Evolutionary conservation across 768 basidiomycete genomes (phyloP).

Genomic region (Pleurotus djamor): DNA sequence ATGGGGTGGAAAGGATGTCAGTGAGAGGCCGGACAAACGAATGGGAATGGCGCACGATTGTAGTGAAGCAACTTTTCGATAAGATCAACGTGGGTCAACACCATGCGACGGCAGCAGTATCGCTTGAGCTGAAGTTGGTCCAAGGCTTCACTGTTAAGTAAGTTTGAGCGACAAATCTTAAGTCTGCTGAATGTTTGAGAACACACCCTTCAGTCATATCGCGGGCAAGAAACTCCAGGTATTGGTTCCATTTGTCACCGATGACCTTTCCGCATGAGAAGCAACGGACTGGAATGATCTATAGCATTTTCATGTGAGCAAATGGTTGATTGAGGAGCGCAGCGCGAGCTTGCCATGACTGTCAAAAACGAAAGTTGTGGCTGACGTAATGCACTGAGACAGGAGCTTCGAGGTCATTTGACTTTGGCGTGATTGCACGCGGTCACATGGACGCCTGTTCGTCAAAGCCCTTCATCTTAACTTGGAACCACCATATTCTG

Average conservation of each 20-base stretch:
- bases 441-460: not conserved
- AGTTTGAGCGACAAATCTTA: not conserved
- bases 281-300: conserved; percentile 97
- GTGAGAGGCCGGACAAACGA: not conserved
- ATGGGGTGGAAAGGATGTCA: not conserved
- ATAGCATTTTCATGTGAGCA: not conserved
- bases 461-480: not conserved
- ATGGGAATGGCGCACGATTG: conserved; percentile 64
- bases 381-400: no score
- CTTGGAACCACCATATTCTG: not conserved
- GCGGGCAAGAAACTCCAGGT: conserved; percentile 75
- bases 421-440: not conserved
- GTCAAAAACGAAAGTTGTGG: no score
- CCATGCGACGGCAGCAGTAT: conserved; percentile 97
- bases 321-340: no score
- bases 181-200: not conserved
- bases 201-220: conserved; percentile 89
- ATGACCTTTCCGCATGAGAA: conserved; percentile 98
- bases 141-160: conserved; percentile 71
- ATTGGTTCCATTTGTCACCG: conserved; percentile 93
- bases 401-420: not conserved
- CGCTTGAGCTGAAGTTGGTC: conserved; percentile 88
- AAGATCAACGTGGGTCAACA: conserved; percentile 94
- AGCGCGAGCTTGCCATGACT: no score
- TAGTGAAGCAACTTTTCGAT: conserved; percentile 97